Percentiles rank a stretch among this genome's conserved stretches.
Conservation (phyloP, 768 basidiomycete genomes). For the Amanita subjunquillea region DNA sequence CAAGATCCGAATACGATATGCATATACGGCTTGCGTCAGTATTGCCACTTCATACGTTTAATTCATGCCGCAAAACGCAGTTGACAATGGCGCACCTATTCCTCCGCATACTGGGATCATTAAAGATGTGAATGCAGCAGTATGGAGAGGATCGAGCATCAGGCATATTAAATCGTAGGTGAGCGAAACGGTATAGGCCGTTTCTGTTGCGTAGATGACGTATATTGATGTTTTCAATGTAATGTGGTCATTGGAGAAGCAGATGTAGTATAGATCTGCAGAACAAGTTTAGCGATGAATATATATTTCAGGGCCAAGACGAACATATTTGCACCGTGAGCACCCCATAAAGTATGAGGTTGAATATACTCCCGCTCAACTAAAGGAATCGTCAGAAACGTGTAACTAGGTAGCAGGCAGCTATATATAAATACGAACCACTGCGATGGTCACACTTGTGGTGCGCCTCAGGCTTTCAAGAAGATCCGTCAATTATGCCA, state of each 20-base stretch:
- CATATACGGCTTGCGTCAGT: constrained; percentile 21
- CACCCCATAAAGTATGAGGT: not conserved
- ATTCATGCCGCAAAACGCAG: not conserved
- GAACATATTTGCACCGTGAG: constrained; percentile 6
- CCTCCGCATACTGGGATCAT: constrained; percentile 15
- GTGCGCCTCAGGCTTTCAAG: not conserved
- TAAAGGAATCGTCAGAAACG: not conserved
- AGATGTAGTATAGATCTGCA: constrained; percentile 22
- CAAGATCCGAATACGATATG: constrained; percentile 21
- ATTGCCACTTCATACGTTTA: constrained; percentile 15
- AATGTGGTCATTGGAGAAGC: constrained; percentile 18
- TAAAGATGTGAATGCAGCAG: constrained; percentile 6
- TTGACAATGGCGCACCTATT: constrained; percentile 12
- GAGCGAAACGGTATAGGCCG: constrained; percentile 17
- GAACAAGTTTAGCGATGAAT: not conserved
- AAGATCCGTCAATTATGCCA: too few species aligned
- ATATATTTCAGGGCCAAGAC: not conserved
- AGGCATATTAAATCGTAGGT: constrained; percentile 12
- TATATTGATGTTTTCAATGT: constrained; percentile 17
- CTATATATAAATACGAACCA: too few species aligned
- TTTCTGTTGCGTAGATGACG: constrained; percentile 17
- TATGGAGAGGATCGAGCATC: not conserved
- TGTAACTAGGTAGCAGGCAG: not conserved
- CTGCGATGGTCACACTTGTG: too few species aligned
- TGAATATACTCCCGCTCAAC: not conserved